Percentiles rank a stretch among this genome's conserved stretches.
Conservation (phyloP, 2,329 filamentous ascomycete genomes). For the Alternaria ventricosa region DNA sequence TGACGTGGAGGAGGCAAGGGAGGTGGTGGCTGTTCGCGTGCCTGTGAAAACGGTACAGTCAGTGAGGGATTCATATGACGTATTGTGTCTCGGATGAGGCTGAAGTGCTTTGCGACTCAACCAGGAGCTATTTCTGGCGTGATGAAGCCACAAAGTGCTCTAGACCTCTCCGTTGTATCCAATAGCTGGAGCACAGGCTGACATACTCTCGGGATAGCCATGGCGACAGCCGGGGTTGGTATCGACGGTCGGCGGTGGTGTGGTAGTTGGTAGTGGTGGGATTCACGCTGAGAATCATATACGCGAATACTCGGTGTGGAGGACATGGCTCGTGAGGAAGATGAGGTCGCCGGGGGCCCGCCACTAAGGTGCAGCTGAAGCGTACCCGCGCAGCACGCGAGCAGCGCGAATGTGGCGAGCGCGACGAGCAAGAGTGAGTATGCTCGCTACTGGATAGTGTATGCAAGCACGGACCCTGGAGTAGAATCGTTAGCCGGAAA, state of each 20-base stretch:
- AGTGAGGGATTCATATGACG: conserved; percentile 1
- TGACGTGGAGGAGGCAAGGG: conserved; percentile 69
- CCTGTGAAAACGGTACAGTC: conserved; percentile 19
- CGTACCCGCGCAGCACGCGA: conserved; percentile 29
- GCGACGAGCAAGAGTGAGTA: conserved; percentile 18
- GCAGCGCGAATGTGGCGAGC: conserved; percentile 39
- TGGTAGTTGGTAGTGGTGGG: conserved; percentile 44
- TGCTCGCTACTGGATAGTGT: conserved; percentile 24
- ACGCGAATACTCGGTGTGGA: conserved; percentile 51
- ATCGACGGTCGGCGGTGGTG: conserved; percentile 46
- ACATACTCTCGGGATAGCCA: conserved; percentile 65
- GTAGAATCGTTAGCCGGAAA: conserved; percentile 11
- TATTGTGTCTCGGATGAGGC: background rate
- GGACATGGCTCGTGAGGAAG: conserved; percentile 37
- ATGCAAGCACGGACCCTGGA: conserved; percentile 25
- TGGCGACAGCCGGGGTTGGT: conserved; percentile 54
- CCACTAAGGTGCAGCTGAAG: conserved; percentile 46
- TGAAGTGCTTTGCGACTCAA: background rate
- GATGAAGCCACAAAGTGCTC: background rate
- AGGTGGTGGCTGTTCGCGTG: conserved; percentile 64
- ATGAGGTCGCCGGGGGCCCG: conserved; percentile 33
- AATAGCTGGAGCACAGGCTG: conserved; percentile 4
- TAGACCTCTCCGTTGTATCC: background rate
- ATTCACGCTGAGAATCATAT: conserved; percentile 53
- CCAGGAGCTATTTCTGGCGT: background rate